A percentile compares a stretch with the other conserved stretches of the same genome.
These are phyloP conservation scores for Dichotomopilus funicola DNA, from an alignment of 2,329 filamentous ascomycete genomes.

Conservation along the genomic window DNA sequence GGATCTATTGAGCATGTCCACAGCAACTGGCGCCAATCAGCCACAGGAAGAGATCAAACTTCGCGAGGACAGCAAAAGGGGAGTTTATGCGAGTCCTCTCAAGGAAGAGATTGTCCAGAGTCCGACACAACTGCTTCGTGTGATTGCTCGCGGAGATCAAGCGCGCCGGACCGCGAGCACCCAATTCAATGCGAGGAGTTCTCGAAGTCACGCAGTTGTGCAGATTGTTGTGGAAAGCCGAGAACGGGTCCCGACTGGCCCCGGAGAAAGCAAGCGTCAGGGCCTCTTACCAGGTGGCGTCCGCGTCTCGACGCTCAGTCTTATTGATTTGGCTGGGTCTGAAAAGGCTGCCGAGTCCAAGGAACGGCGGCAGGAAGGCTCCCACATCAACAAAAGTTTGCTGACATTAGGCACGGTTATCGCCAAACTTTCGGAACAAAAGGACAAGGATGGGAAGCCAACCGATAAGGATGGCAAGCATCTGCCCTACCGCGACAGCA, in stretches of 20 bases:
- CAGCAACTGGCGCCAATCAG: conserved; percentile 45
- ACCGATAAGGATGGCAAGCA: conserved; percentile 83
- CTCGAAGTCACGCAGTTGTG: conserved; percentile 94
- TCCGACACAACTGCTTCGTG: conserved; percentile 85
- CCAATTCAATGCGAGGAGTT: conserved; percentile 94
- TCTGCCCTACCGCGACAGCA: conserved; percentile 94
- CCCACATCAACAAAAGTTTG: conserved; percentile 97
- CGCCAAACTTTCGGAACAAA: conserved; percentile 80
- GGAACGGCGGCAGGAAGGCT: conserved; percentile 86
- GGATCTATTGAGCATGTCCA: conserved; percentile 76
- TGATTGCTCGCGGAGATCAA: conserved; percentile 91
- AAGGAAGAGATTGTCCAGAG: conserved; percentile 99
- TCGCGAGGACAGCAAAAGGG: conserved; percentile 90
- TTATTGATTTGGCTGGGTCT: conserved; percentile 94
- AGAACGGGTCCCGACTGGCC: conserved; percentile 63
- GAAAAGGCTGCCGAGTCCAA: conserved; percentile 95
- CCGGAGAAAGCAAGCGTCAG: conserved; percentile 57
- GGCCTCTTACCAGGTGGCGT: conserved; percentile 78
- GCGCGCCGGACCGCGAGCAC: conserved; percentile 87
- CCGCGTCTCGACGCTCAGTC: conserved; percentile 84
- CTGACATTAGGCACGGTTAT: conserved; percentile 95
- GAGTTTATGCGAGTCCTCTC: conserved; percentile 89
- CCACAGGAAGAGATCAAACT: conserved; percentile 92
- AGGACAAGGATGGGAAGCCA: conserved; percentile 69
- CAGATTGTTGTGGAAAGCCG: conserved; percentile 97